Evolutionary conservation across 2,329 filamentous ascomycete species (phyloP), one percentile per base, ranked within the genome.

Genomic region (Pseudogymnoascus sp.): DNA sequence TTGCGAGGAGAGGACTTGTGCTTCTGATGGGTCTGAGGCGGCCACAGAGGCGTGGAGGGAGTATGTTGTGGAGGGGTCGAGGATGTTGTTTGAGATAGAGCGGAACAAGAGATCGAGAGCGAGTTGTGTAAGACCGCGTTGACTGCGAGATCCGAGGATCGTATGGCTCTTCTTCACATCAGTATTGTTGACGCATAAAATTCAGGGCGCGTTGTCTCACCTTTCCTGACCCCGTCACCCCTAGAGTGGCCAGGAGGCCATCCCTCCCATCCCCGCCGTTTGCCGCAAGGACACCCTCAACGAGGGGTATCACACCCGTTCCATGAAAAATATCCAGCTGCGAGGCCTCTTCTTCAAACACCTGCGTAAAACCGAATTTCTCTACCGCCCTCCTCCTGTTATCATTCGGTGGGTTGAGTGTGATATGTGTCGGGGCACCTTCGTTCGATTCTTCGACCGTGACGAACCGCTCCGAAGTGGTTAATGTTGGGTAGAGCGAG

Each of bases 181-280:
- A 64, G 64, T 38, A 65, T 63, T 37, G 42, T 16, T n/a, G 37
- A 34, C 7, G 43, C 14, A n/a, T 21, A 16, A 21, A 40, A 12
- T 40, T 16, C 6, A 23, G 43, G 23, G 31, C 31, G 7, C 21
- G 18, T 11, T 16, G 16, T 64, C 71, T 59, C 70, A 96, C 93
- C 87, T 99, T 99, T 75, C 95, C 95, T 60, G 93, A 97, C 11
- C 95, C 95, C 6, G 93, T 97, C 46, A 97, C 92, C 14, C 95
- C 95, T 64, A 99, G 76, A 5, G 95, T 97, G 31, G 95, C 95
- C 62, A 99, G 79, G 63, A 97, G 78, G 8, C 91, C 93, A 81
- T 97, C 93, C 67, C 91, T 88, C 16, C 92, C 91, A 67, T 95
- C 88, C 60, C 87, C 84, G 36, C 88, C 88, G 49, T 84, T 79